These are phyloP conservation scores for Colletotrichum sp. DNA, from an alignment of 2,329 filamentous ascomycete species.

Conservation along the genomic window DNA sequence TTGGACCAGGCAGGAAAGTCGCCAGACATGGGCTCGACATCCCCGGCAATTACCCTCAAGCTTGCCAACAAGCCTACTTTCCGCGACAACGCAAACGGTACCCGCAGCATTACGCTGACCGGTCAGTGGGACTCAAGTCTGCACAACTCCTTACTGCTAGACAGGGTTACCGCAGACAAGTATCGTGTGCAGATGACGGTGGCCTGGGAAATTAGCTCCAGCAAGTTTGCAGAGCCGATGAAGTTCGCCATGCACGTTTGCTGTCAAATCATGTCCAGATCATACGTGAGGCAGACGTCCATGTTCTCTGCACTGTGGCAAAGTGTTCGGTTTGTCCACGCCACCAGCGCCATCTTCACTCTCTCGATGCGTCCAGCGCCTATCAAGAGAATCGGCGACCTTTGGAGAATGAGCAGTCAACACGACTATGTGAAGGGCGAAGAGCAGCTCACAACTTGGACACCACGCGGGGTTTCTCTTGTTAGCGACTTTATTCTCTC, in stretches of 20 bases:
- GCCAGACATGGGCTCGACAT: conserved; percentile 75
- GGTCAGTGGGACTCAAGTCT: conserved; percentile 97
- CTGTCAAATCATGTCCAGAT: conserved; percentile 82
- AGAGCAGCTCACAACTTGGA: conserved; percentile 84
- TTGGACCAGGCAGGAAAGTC: conserved; percentile 86
- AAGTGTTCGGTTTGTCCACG: conserved; percentile 83
- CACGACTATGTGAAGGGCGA: conserved; percentile 97
- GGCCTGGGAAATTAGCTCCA: conserved; percentile 84
- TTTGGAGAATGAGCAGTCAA: conserved; percentile 95
- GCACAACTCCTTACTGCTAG: conserved; percentile 90
- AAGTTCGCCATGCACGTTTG: conserved; percentile 81
- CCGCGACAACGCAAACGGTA: conserved; percentile 88
- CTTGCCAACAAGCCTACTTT: conserved; percentile 80
- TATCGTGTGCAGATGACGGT: conserved; percentile 89
- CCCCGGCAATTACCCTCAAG: conserved; percentile 78
- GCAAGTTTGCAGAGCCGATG: conserved; percentile 87
- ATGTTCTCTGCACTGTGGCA: conserved; percentile 90
- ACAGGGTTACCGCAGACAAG: conserved; percentile 90
- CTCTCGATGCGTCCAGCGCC: conserved; percentile 85
- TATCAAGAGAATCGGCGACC: conserved; percentile 87
- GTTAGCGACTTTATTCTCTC: conserved; percentile 85
- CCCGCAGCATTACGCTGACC: conserved; percentile 82
- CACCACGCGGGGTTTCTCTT: conserved; percentile 85
- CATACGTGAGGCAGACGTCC: conserved; percentile 84
- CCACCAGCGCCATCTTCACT: conserved; percentile 85